Evolutionary conservation across 805 yeast genomes (phyloP).

Genomic region (Candida corydali): DNA sequence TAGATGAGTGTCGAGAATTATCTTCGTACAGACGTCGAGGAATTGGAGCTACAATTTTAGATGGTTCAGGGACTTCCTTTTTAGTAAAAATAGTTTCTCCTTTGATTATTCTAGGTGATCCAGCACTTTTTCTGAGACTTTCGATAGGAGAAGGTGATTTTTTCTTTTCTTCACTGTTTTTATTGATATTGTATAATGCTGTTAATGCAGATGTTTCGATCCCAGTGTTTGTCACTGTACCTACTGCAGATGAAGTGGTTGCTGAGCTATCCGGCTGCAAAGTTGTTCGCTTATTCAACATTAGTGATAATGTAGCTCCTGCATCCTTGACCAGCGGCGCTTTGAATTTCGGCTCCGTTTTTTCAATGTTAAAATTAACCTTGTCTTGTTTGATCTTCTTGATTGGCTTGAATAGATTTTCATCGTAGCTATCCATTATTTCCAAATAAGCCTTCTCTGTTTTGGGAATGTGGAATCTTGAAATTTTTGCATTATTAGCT

Average conservation of each 20-base stretch:
- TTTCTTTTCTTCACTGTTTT: constrained; percentile 17
- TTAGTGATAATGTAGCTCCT: constrained; percentile 24
- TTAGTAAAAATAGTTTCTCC: constrained; percentile 8
- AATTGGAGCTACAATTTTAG: neutral
- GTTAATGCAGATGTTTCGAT: constrained; percentile 34
- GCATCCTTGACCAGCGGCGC: constrained; percentile 13
- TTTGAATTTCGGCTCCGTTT: constrained; percentile 2
- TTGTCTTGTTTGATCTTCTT: neutral
- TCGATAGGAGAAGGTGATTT: constrained; percentile 1
- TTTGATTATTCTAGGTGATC: constrained; percentile 9
- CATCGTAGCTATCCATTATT: constrained; percentile 68
- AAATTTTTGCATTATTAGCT: constrained; percentile 61
- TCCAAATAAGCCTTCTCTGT: constrained; percentile 43
- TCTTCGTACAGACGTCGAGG: constrained; percentile 3
- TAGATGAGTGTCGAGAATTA: neutral
- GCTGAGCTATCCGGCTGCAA: constrained; percentile 15
- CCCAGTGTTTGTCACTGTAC: constrained; percentile 33
- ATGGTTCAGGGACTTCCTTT: neutral
- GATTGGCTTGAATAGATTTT: constrained; percentile 42
- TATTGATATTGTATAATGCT: constrained; percentile 34
- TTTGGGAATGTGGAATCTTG: constrained; percentile 42
- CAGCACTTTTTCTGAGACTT: constrained; percentile 1
- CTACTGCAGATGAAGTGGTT: constrained; percentile 31
- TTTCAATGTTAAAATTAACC: neutral
- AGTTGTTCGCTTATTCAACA: constrained; percentile 16